These are phyloP conservation scores for Uronychia binucleata DNA, from an alignment of 73 alveolate species.

Conservation along the genomic window DNA sequence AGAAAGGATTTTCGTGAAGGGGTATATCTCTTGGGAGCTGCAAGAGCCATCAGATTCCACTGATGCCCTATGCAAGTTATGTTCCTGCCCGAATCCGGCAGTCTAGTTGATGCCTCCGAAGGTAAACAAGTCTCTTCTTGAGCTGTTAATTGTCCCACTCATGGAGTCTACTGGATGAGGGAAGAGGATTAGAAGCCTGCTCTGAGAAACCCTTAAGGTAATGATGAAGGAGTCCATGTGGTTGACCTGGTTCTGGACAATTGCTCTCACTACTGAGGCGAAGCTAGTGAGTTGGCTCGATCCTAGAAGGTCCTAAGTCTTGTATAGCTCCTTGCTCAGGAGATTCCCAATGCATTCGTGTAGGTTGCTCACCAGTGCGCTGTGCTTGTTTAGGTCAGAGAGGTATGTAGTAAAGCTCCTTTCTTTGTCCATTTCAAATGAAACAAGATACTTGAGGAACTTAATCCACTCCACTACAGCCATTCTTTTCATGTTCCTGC, in stretches of 20 bases:
- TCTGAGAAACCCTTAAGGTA: neutral
- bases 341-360: neutral
- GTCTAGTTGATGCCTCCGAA: too few relatives aligned
- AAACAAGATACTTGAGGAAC: too few relatives aligned
- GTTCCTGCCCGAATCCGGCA: too few relatives aligned
- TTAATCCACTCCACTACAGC: neutral
- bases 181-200: neutral
- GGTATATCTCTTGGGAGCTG: too few relatives aligned
- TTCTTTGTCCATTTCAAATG: neutral
- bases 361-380: neutral
- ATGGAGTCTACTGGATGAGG: neutral
- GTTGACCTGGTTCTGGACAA: neutral
- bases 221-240: neutral
- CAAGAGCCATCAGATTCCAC: too few relatives aligned
- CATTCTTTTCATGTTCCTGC: too few relatives aligned
- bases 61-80: too few relatives aligned
- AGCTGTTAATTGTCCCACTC: neutral
- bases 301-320: neutral
- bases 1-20: neutral
- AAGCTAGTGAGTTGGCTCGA: neutral
- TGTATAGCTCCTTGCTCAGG: neutral
- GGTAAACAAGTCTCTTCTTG: neutral
- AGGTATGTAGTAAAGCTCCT: neutral
- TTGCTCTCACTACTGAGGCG: neutral
- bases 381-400: neutral